Conservation (phyloP, 2,329 filamentous ascomycete genomes). For the Tothia fuscella region DNA sequence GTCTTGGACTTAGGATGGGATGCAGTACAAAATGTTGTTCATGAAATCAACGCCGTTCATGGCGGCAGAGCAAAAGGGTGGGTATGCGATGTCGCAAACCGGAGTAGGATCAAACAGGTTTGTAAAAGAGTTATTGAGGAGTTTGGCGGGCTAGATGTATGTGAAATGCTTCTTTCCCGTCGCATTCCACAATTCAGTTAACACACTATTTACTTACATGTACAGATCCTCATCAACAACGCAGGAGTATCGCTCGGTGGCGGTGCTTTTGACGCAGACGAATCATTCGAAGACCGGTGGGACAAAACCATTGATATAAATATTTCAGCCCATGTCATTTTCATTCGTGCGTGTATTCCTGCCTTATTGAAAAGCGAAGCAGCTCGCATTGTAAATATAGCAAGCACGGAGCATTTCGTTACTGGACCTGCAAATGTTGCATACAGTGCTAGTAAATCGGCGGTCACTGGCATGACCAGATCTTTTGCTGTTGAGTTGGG, state of each 20-base stretch:
- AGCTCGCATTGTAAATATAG: conserved; percentile 5
- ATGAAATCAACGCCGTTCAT: conserved; percentile 6
- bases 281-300: conserved; percentile 1
- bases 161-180: too few species aligned
- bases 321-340: conserved; percentile 1
- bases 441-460: conserved; percentile 6
- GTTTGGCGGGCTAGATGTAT: conserved; percentile 4
- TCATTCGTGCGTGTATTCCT: conserved; percentile 4
- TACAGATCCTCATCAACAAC: conserved; percentile 5
- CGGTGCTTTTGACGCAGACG: conserved; percentile 3
- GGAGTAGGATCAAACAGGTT: neutral
- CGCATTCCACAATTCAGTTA: too few species aligned
- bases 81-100: conserved; percentile 4
- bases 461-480: conserved; percentile 3
- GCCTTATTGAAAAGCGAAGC: conserved; percentile 7
- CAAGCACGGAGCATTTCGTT: conserved; percentile 2
- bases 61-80: neutral
- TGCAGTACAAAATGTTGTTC: neutral
- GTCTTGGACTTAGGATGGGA: neutral
- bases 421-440: conserved; percentile 5
- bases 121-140: conserved; percentile 1
- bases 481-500: conserved; percentile 6
- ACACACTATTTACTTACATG: too few species aligned
- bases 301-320: conserved; percentile 6
- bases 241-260: conserved; percentile 2